Conservation (phyloP, 2,329 filamentous ascomycete genomes). For the Zasmidium angulare region DNA sequence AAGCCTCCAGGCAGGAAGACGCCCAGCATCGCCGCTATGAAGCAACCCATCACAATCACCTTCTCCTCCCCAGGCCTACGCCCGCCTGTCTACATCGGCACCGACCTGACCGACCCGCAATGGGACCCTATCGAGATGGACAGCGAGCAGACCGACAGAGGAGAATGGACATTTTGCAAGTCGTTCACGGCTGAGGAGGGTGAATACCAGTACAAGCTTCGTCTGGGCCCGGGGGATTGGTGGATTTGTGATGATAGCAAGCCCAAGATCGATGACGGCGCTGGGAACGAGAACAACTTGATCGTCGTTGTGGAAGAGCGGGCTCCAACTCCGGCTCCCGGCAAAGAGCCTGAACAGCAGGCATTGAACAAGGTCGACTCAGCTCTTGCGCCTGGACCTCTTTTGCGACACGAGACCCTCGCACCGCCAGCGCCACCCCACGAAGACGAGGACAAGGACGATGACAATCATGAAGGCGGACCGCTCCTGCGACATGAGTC, state of each 20-base stretch:
- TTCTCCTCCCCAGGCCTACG: slow-evolving; percentile 60
- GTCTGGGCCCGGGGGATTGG: slow-evolving; percentile 65
- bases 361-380: slow-evolving; percentile 10
- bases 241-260: slow-evolving; percentile 67
- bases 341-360: slow-evolving; percentile 3
- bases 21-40: slow-evolving; percentile 27
- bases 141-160: slow-evolving; percentile 45
- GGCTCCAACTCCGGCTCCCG: neutral
- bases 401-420: slow-evolving; percentile 36
- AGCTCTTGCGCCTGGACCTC: slow-evolving; percentile 22
- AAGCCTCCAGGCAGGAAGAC: slow-evolving; percentile 17
- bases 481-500: slow-evolving; percentile 42
- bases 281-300: slow-evolving; percentile 56
- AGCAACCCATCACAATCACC: slow-evolving; percentile 55
- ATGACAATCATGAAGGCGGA: slow-evolving; percentile 24
- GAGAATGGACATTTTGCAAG: slow-evolving; percentile 59
- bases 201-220: slow-evolving; percentile 73
- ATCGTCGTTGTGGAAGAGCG: slow-evolving; percentile 37
- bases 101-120: slow-evolving; percentile 64
- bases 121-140: slow-evolving; percentile 71
- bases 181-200: slow-evolving; percentile 56
- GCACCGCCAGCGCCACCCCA: slow-evolving; percentile 7
- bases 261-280: slow-evolving; percentile 55
- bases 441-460: slow-evolving; percentile 15
- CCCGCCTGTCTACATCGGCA: slow-evolving; percentile 70